These are phyloP conservation scores for Stereocaulon alpinum DNA, from an alignment of 495 filamentous ascomycete genomes.

Conservation along the genomic window DNA sequence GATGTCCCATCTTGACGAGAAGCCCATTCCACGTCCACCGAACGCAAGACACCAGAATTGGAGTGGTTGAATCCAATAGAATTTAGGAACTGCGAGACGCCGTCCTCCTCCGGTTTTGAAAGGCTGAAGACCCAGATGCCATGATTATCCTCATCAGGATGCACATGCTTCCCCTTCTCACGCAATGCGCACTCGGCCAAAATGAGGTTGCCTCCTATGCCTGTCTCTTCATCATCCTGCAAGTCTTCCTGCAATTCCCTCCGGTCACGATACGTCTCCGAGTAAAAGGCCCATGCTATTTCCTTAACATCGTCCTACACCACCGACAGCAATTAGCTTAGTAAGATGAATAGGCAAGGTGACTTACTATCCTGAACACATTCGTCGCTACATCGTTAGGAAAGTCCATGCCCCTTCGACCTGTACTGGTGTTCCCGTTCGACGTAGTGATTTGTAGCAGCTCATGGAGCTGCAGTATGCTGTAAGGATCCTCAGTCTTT, in stretches of 20 bases:
- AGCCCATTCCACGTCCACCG: background rate
- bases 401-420: constrained; percentile 17
- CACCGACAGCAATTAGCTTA: background rate
- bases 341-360: too few relatives aligned
- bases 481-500: constrained; percentile 4
- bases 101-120: constrained; percentile 1
- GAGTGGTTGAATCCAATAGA: background rate
- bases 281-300: constrained; percentile 14
- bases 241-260: background rate
- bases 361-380: constrained; percentile 23
- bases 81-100: background rate
- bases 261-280: background rate
- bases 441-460: constrained; percentile 13
- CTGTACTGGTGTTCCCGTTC: constrained; percentile 3
- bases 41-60: background rate
- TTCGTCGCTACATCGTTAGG: constrained; percentile 21
- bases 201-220: background rate
- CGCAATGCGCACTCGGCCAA: constrained; percentile 1
- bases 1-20: background rate
- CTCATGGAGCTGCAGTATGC: constrained; percentile 9
- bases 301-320: constrained; percentile 14
- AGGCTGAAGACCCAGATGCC: constrained; percentile 18
- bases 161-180: constrained; percentile 1
- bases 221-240: background rate
- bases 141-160: constrained; percentile 7